phyloP scores from a whole-genome alignment of 2,329 filamentous ascomycete species.

The Fusarium brevicatenulatum region DNA sequence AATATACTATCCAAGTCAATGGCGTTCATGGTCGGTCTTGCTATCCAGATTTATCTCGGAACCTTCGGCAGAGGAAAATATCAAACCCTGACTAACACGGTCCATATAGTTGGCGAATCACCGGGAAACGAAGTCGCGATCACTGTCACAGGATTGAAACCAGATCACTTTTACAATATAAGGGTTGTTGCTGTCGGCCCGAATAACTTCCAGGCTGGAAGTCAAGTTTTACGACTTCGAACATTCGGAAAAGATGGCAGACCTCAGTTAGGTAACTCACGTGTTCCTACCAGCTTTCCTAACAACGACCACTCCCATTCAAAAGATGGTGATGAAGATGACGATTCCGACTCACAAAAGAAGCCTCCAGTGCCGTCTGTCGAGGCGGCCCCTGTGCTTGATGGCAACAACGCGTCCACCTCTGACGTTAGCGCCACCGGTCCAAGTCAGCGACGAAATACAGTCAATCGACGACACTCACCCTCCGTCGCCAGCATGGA shows the following conservation, averaged over 20 bases:
- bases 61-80: neutral
- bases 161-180: slow-evolving; percentile 91
- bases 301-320: slow-evolving; percentile 60
- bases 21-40: slow-evolving; percentile 79
- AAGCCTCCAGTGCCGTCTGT: slow-evolving; percentile 63
- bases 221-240: slow-evolving; percentile 82
- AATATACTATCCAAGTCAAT: slow-evolving; percentile 93
- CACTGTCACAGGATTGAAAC: slow-evolving; percentile 86
- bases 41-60: slow-evolving; percentile 4
- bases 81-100: slow-evolving; percentile 24
- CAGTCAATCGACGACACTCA: slow-evolving; percentile 79
- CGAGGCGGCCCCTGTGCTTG: slow-evolving; percentile 70
- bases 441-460: slow-evolving; percentile 56
- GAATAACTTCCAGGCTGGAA: slow-evolving; percentile 92
- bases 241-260: slow-evolving; percentile 75
- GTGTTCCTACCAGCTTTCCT: slow-evolving; percentile 66
- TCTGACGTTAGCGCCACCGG: slow-evolving; percentile 69
- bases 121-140: slow-evolving; percentile 68
- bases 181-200: slow-evolving; percentile 91
- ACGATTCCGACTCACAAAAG: slow-evolving; percentile 58
- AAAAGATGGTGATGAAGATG: slow-evolving; percentile 55
- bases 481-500: slow-evolving; percentile 72
- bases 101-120: slow-evolving; percentile 79
- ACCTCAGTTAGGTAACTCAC: slow-evolving; percentile 67
- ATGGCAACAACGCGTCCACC: slow-evolving; percentile 67